These are phyloP conservation scores for Saccharomyces pastorianus DNA, from an alignment of 1,139 yeast species.

Conservation along the genomic window DNA sequence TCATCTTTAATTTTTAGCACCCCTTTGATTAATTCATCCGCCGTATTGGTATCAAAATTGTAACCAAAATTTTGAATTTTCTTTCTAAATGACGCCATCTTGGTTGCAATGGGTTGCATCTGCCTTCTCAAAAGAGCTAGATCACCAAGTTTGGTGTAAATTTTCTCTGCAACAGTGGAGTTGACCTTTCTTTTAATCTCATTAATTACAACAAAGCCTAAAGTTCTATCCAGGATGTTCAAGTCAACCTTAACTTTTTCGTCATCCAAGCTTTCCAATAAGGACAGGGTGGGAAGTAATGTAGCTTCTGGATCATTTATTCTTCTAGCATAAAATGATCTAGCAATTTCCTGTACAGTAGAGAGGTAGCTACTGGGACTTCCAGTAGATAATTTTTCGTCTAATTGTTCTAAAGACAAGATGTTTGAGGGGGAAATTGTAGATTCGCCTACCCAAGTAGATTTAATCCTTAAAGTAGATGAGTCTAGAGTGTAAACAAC, in stretches of 20 bases:
- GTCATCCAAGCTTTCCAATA: conserved; percentile 78
- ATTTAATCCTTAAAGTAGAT: conserved; percentile 61
- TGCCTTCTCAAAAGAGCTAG: conserved; percentile 82
- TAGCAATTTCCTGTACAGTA: conserved; percentile 33
- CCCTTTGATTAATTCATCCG: conserved; percentile 67
- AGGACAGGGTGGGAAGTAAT: conserved; percentile 50
- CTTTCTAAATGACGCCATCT: conserved; percentile 70
- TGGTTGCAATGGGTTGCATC: conserved; percentile 71
- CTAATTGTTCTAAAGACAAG: conserved; percentile 17
- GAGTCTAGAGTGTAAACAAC: conserved; percentile 79
- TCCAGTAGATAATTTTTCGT: conserved; percentile 32
- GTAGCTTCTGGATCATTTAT: conserved; percentile 44
- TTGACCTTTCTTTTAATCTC: conserved; percentile 81
- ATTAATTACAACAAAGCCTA: conserved; percentile 52
- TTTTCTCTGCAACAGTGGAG: conserved; percentile 74
- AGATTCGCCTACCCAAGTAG: conserved; percentile 72
- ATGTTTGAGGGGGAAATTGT: conserved; percentile 52
- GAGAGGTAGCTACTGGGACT: conserved; percentile 21
- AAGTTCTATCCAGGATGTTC: conserved; percentile 61
- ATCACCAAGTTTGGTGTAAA: conserved; percentile 71
- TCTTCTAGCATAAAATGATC: conserved; percentile 67
- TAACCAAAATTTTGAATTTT: conserved; percentile 48
- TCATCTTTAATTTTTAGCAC: conserved; percentile 58
- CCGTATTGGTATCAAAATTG: conserved; percentile 63
- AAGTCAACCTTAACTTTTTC: conserved; percentile 65